Base-by-base conservation (phyloP, 192 early-diverging fungal genomes). In the Diversispora epigaea region DNA sequence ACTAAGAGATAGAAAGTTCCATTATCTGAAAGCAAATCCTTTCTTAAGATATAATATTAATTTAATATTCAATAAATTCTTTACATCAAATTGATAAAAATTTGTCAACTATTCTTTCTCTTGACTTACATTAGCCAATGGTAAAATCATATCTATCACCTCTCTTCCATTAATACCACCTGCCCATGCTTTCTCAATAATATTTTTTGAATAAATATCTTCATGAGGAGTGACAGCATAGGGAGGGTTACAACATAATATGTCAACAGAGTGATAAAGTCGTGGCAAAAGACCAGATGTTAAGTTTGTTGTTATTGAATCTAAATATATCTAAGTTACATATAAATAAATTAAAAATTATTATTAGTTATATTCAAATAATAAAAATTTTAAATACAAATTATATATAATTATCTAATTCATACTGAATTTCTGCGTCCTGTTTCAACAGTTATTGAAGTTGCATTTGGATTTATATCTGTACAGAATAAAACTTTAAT, bases 231-330 rank as follows among this genome's bases (percentile, higher is more conserved):
- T 98, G 0, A 96, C 89, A 7, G 93, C 97, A 77, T 99, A 99
- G 0, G 97, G 97, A 19, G 97, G 97, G 71, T 99, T 99, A 79
- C 97, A 97, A 43, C 93, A 75, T 7, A 97, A 82, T 1, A 99
- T 73, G 79, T 99, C 97, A 14, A 97, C 79, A 0, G 61, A 49
- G 2, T 85, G 74, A 14, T 66, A 21, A 6, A 94, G 75, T 49
- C 92, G 81, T 1, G 83, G 79, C 12, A 87, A 76, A 14, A 94
- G 74, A 4, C 80, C 84, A 45, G 81, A 77, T 0, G 83, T 79
- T 66, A 96, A 85, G 19, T 89, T 81, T 4, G 91, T 91, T 14
- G 77, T 83, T 19, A 95, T 81, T 10, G 89, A 67, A 40, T 95
- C 90, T 9, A 96, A 77, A 6, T 75, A 67, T 4, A 91, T 79